Evolutionary conservation across 2,329 filamentous ascomycete species (phyloP).

Genomic region (Venturia oleaginea): DNA sequence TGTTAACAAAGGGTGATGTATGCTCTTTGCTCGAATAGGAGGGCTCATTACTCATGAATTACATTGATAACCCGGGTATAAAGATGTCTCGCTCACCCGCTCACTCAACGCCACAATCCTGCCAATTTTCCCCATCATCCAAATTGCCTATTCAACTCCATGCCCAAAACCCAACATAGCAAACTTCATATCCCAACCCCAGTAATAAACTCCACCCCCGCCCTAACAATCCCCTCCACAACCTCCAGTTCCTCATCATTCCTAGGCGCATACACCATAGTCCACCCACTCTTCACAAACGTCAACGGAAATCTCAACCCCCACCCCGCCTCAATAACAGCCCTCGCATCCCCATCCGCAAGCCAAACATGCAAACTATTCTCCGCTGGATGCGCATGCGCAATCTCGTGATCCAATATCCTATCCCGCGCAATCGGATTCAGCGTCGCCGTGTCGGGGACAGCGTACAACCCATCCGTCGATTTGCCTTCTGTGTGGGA

Average conservation of each 20-base stretch:
- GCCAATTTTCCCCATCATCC: neutral
- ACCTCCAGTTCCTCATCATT: conserved; percentile 57
- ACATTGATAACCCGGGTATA: neutral
- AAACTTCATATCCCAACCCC: conserved; percentile 3
- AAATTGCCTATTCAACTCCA: neutral
- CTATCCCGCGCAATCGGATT: conserved; percentile 11
- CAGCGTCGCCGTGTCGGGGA: neutral
- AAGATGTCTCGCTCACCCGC: neutral
- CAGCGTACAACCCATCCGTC: conserved; percentile 8
- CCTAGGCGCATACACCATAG: conserved; percentile 75
- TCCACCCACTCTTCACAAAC: conserved; percentile 64
- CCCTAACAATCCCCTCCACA: conserved; percentile 61
- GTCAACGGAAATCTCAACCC: conserved; percentile 60
- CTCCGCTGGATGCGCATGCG: conserved; percentile 11
- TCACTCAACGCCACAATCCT: neutral
- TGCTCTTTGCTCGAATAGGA: neutral
- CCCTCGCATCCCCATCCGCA: conserved; percentile 49
- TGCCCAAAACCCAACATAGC: neutral
- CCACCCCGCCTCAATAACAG: conserved; percentile 68
- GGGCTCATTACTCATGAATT: neutral
- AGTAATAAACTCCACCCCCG: conserved; percentile 60
- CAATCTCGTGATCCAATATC: conserved; percentile 13
- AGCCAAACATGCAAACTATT: conserved; percentile 13
- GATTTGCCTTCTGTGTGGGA: conserved; percentile 11
- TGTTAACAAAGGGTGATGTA: conserved; percentile 11